A percentile compares a stretch with the other conserved stretches of the same genome.
phyloP scores from a whole-genome alignment of 805 yeast species.

The Candida silvicultrix region DNA sequence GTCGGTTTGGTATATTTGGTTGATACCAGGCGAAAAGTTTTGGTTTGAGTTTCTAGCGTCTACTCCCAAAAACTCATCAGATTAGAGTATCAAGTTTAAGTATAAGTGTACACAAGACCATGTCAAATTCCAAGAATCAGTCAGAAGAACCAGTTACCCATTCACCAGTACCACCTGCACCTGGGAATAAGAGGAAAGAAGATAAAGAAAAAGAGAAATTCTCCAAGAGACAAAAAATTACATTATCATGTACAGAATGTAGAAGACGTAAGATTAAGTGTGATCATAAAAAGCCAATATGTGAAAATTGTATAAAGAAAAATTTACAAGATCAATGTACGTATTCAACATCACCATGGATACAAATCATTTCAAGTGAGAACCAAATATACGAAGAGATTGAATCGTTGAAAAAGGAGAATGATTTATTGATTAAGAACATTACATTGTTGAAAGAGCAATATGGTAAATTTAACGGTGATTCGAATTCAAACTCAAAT shows the following conservation, averaged over 20 bases:
- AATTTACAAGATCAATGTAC: conserved; percentile 8
- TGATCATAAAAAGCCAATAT: conserved; percentile 15
- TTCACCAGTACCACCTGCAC: neutral
- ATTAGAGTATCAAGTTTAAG: too few species aligned
- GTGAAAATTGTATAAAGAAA: conserved; percentile 13
- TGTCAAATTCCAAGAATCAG: neutral
- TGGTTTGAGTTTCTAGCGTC: too few species aligned
- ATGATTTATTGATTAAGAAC: conserved; percentile 11
- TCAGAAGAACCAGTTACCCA: neutral
- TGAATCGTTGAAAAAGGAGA: conserved; percentile 13
- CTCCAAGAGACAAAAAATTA: conserved; percentile 14
- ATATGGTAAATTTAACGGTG: neutral
- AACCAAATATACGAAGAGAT: conserved; percentile 16
- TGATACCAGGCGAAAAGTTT: too few species aligned
- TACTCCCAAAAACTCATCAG: too few species aligned
- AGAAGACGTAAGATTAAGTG: conserved; percentile 19
- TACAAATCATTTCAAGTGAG: conserved; percentile 15
- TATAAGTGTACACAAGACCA: too few species aligned
- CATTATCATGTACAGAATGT: conserved; percentile 13
- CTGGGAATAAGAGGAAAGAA: neutral
- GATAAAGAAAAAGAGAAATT: conserved; percentile 1
- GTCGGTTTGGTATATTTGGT: too few species aligned
- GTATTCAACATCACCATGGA: conserved; percentile 17
- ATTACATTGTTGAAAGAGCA: conserved; percentile 8
- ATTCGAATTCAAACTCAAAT: neutral